phyloP scores from a whole-genome alignment of 352 stramenopile species.

The Phytophthora europaea region DNA sequence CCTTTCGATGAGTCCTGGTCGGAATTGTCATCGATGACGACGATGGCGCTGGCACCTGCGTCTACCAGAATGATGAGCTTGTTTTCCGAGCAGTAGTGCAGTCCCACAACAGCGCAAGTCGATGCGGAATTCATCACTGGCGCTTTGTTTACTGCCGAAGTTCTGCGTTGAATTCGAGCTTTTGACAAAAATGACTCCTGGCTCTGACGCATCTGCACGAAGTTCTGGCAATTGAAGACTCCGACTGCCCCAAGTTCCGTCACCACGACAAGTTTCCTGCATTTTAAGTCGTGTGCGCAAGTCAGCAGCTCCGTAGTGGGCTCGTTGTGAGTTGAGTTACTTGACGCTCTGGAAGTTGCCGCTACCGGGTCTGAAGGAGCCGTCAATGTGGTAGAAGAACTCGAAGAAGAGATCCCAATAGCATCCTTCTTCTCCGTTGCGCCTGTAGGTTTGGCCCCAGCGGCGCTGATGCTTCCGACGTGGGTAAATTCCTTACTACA shows the following conservation, averaged over 20 bases:
- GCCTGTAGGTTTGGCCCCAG: neutral
- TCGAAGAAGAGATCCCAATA: neutral
- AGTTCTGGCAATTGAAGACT: constrained; percentile 81
- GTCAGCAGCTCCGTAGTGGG: constrained; percentile 54
- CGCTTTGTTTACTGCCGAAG: constrained; percentile 2
- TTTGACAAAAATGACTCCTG: constrained; percentile 55
- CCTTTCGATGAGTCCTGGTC: constrained; percentile 59
- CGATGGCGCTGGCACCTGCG: constrained; percentile 53
- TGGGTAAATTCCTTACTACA: constrained; percentile 71
- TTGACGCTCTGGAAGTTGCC: constrained; percentile 9
- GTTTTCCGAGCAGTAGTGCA: constrained; percentile 84
- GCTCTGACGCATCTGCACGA: constrained; percentile 77
- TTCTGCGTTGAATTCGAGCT: neutral
- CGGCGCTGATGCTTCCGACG: constrained; percentile 35
- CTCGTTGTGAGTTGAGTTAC: constrained; percentile 25
- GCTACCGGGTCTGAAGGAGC: neutral
- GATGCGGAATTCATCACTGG: constrained; percentile 23
- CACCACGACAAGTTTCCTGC: constrained; percentile 71
- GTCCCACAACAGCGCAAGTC: constrained; percentile 58
- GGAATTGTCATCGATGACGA: constrained; percentile 75
- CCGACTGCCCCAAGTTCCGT: constrained; percentile 66
- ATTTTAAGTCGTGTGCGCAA: constrained; percentile 64
- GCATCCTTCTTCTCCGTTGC: constrained; percentile 2
- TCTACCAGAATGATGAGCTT: constrained; percentile 73
- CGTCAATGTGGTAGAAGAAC: neutral